These are phyloP conservation scores for Neospora caninum DNA, from an alignment of 169 alveolate species.

Conservation along the genomic window DNA sequence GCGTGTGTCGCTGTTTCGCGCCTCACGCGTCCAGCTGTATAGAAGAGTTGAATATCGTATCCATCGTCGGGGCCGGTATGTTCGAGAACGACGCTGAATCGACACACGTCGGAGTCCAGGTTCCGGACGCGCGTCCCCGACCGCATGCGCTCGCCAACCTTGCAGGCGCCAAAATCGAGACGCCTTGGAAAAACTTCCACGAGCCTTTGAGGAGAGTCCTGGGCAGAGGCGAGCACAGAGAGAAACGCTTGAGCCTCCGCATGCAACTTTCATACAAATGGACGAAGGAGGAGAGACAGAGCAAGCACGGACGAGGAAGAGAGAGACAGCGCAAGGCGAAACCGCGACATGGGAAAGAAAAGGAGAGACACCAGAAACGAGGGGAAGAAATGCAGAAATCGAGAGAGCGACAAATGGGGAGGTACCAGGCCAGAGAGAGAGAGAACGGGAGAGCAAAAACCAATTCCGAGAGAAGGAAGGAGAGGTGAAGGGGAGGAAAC, in stretches of 20 bases:
- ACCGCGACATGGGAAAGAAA: too few species aligned
- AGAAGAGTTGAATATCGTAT: not conserved
- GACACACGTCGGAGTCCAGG: constrained; percentile 5
- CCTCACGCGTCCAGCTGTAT: not conserved
- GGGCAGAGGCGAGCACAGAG: too few species aligned
- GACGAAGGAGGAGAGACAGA: not conserved
- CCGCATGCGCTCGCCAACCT: constrained; percentile 15
- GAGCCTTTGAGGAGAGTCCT: not conserved
- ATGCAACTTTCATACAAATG: not conserved
- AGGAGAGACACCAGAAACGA: too few species aligned
- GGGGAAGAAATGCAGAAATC: too few species aligned
- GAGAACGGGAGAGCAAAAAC: too few species aligned
- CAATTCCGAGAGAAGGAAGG: too few species aligned
- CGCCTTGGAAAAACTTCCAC: not conserved
- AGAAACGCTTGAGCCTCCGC: too few species aligned
- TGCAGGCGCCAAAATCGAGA: constrained; percentile 18
- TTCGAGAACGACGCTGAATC: not conserved
- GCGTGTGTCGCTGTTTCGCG: not conserved
- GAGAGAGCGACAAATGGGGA: too few species aligned
- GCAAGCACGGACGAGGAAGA: not conserved
- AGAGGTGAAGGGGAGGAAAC: too few species aligned
- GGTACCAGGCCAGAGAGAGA: too few species aligned
- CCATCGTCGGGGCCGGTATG: not conserved
- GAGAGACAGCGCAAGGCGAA: too few species aligned
- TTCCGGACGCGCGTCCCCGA: not conserved